phyloP scores from a whole-genome alignment of 805 yeast genomes.

The Candida krabiensis region DNA sequence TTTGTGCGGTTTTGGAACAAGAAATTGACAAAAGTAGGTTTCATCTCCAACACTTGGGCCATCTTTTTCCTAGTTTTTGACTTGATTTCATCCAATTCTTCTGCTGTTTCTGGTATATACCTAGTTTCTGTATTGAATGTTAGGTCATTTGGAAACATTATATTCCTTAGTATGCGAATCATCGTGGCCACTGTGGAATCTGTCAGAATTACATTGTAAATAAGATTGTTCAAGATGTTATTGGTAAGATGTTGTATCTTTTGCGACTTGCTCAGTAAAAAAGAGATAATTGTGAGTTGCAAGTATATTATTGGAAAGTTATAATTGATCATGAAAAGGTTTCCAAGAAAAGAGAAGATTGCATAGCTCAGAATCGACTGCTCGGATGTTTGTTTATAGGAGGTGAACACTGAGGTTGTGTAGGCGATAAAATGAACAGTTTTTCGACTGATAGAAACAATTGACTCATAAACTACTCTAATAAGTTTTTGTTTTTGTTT shows the following conservation, averaged over 20 bases:
- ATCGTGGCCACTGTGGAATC: constrained; percentile 10
- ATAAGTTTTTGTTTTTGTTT: background rate
- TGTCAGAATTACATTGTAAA: constrained; percentile 24
- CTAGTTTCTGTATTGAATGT: constrained; percentile 28
- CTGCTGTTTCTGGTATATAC: constrained; percentile 29
- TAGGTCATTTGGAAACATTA: constrained; percentile 31
- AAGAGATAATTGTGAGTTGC: constrained; percentile 8
- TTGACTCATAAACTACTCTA: constrained; percentile 10
- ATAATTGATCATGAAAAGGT: constrained; percentile 14
- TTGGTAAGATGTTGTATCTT: constrained; percentile 25
- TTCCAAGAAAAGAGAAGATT: constrained; percentile 22
- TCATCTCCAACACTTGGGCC: constrained; percentile 3
- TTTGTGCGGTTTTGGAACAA: constrained; percentile 8
- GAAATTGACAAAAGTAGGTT: constrained; percentile 5
- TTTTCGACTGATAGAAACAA: constrained; percentile 14
- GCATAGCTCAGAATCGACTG: constrained; percentile 16
- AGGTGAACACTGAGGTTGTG: constrained; percentile 28
- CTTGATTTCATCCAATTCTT: constrained; percentile 23
- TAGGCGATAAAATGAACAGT: constrained; percentile 30
- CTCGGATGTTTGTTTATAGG: constrained; percentile 12
- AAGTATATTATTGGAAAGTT: constrained; percentile 19
- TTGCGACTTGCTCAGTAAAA: constrained; percentile 11
- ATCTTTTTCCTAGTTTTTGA: constrained; percentile 12
- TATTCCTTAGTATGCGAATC: constrained; percentile 22
- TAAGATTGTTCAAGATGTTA: constrained; percentile 27